Evolutionary conservation across 768 basidiomycete genomes (phyloP).

Genomic region (Lentinula lateritia): DNA sequence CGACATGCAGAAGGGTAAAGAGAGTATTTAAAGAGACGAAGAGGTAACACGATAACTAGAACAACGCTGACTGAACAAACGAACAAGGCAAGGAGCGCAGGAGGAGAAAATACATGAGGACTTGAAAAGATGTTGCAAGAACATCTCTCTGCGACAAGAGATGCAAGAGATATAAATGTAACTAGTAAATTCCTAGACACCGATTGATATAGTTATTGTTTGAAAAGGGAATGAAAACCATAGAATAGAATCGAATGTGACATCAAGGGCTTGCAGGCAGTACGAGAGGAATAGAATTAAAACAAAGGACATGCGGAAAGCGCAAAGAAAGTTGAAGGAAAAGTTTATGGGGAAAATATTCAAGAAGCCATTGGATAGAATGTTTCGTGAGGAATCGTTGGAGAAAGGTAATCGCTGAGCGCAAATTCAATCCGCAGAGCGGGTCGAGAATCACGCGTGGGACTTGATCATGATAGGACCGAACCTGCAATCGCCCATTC

Average conservation of each 20-base stretch:
- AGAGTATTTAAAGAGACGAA: not conserved
- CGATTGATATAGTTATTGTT: not conserved
- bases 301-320: not conserved
- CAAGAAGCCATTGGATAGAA: not conserved
- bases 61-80: not conserved
- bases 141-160: not conserved
- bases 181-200: not conserved
- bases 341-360: not conserved
- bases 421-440: not conserved
- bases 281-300: not conserved
- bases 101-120: not conserved
- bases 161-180: not conserved
- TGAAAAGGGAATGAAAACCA: not conserved
- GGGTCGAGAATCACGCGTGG: too few species aligned
- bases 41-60: constrained; percentile 1
- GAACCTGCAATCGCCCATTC: not conserved
- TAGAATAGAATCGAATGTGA: not conserved
- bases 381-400: too few species aligned
- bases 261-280: not conserved
- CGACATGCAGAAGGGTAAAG: not conserved
- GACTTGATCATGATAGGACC: not conserved
- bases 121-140: not conserved
- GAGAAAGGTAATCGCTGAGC: not conserved
- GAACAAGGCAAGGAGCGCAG: not conserved
- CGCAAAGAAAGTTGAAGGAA: not conserved